Evolutionary conservation across 2,329 filamentous ascomycete species (phyloP), one percentile per base, ranked within the genome.

Genomic region (Aspergillus jensenii): DNA sequence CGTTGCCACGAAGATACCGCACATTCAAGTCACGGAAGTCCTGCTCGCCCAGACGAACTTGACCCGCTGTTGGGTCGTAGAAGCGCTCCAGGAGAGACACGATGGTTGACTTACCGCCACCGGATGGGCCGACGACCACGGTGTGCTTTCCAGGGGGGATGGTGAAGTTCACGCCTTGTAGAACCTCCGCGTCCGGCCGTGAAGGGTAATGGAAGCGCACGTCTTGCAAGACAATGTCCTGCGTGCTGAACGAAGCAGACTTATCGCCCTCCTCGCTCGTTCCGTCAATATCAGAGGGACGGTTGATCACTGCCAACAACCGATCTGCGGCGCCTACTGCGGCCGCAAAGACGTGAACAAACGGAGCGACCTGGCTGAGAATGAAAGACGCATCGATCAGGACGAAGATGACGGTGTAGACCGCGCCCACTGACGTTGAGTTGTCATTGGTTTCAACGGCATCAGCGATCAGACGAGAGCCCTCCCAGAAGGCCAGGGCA

Each of bases 401-500:
- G 35, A 76, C 67, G 31, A 76, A 73, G 6, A 76, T 76, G 0
- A 76, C 73, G 0, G 73, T 75, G 46, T 72, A 76, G 2, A 71
- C 68, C 3, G 71, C 67, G 19, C 73, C 73, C 2, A 75, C 69
- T 6, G 72, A 70, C 21, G 64, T 60, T 1, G 65, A 68, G 1
- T 52, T 47, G 40, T 54, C 53, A 21, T 55, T 4, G 27, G 9
- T 35, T 11, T 31, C 27, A 12, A 71, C 65, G 2, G 67, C 64
- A 23, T 64, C 72, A 7, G 79, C 78, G 47, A 87, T 82, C 62
- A 81, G 80, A 31, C 76, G 78, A 55, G 84, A 85, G 45, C 87
- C 87, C 67, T 88, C 82, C 85, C 85, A 89, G 68, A 87, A 89
- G 0, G 87, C 85, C 15, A 90, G 75, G 0, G 84, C 85, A 68